Evolutionary conservation across 768 basidiomycete genomes (phyloP).

Genomic region (Amanita jacksonii): DNA sequence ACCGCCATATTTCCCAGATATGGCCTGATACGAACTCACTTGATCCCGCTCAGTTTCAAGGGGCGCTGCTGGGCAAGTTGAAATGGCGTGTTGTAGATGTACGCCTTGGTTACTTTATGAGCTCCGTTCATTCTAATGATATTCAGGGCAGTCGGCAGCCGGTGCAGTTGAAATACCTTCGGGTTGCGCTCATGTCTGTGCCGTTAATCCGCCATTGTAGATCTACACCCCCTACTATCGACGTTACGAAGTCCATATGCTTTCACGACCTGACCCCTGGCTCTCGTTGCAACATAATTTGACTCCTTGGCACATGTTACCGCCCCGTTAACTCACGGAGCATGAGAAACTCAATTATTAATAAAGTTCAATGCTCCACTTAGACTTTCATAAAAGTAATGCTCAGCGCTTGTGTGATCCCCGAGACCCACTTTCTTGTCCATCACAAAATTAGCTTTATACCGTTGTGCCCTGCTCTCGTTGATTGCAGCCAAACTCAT

Average conservation of each 20-base stretch:
- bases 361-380: no score
- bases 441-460: no score
- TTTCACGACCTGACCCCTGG: background rate
- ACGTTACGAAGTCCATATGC: background rate
- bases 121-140: background rate
- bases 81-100: constrained; percentile 36
- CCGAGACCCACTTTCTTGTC: no score
- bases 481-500: no score
- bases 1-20: constrained; percentile 29
- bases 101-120: background rate
- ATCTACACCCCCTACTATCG: constrained; percentile 5
- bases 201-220: constrained; percentile 11
- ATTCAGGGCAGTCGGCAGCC: constrained; percentile 1
- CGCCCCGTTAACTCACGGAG: no score
- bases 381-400: no score
- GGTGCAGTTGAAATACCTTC: constrained; percentile 12
- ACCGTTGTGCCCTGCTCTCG: no score
- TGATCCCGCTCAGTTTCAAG: constrained; percentile 6
- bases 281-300: no score
- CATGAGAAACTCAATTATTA: no score
- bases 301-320: no score
- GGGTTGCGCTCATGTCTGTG: constrained; percentile 11
- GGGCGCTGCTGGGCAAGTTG: constrained; percentile 29
- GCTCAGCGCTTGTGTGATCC: no score
- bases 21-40: no score